Conservation (phyloP, 2,329 filamentous ascomycete genomes). For the Ophiosphaerella herpotricha region DNA sequence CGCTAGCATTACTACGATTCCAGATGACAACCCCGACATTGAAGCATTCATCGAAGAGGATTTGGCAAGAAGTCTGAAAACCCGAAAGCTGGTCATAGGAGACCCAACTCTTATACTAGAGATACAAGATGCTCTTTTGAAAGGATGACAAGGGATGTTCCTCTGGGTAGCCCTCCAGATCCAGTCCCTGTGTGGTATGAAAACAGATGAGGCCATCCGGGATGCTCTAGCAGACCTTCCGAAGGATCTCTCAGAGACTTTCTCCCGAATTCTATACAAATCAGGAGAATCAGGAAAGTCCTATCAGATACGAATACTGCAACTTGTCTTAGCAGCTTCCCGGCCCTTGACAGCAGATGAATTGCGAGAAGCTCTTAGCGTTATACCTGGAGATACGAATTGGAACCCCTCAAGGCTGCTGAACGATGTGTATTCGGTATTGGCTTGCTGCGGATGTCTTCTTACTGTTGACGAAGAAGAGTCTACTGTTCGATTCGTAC, state of each 20-base stretch:
- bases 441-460: constrained; percentile 26
- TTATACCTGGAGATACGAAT: constrained; percentile 34
- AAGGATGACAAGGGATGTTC: constrained; percentile 30
- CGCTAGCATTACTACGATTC: too few relatives aligned
- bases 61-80: too few relatives aligned
- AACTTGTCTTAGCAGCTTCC: constrained; percentile 36
- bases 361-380: constrained; percentile 47
- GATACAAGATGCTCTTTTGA: constrained; percentile 27
- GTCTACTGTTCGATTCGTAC: constrained; percentile 19
- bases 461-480: constrained; percentile 28
- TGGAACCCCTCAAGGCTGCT: constrained; percentile 14
- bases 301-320: constrained; percentile 20
- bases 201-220: constrained; percentile 45
- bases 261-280: too few relatives aligned
- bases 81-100: constrained; percentile 17
- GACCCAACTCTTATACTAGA: constrained; percentile 31
- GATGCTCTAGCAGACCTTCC: not conserved
- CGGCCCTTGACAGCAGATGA: constrained; percentile 41
- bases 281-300: not conserved
- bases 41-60: too few relatives aligned
- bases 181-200: constrained; percentile 34
- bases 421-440: constrained; percentile 14
- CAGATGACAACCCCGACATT: too few relatives aligned
- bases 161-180: constrained; percentile 32
- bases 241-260: too few relatives aligned